Conservation (phyloP, 2,329 filamentous ascomycete species). For the Exophiala mesophila region DNA sequence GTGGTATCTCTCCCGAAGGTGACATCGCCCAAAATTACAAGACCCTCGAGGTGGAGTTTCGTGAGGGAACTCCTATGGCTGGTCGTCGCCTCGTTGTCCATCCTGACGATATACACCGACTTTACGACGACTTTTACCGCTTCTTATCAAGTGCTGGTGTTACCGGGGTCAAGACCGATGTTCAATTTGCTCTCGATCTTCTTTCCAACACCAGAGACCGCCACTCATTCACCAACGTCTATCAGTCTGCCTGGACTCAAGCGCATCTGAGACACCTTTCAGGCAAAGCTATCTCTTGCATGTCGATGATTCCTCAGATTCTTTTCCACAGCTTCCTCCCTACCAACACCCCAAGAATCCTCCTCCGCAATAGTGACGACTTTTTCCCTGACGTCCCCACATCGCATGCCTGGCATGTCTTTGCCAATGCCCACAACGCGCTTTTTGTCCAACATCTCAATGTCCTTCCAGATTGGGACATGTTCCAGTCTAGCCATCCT, state of each 20-base stretch:
- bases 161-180: constrained; percentile 88
- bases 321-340: constrained; percentile 81
- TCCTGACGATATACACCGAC: constrained; percentile 64
- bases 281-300: constrained; percentile 79
- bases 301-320: constrained; percentile 83
- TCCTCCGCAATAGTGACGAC: constrained; percentile 80
- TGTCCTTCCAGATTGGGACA: constrained; percentile 77
- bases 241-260: constrained; percentile 82
- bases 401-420: constrained; percentile 92
- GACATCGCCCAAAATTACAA: constrained; percentile 73
- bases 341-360: constrained; percentile 59
- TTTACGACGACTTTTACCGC: constrained; percentile 88
- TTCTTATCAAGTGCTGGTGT: constrained; percentile 72
- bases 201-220: constrained; percentile 64
- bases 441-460: constrained; percentile 81
- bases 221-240: constrained; percentile 65
- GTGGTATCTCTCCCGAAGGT: constrained; percentile 69
- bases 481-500: constrained; percentile 63
- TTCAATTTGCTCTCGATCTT: constrained; percentile 81
- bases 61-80: constrained; percentile 43
- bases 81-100: constrained; percentile 69
- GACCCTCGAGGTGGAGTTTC: constrained; percentile 57
- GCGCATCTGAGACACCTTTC: constrained; percentile 73
- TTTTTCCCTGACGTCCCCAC: constrained; percentile 80
- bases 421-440: constrained; percentile 85